phyloP scores from a whole-genome alignment of 2,329 filamentous ascomycete species.

The Alternaria hordeiaustralica region DNA sequence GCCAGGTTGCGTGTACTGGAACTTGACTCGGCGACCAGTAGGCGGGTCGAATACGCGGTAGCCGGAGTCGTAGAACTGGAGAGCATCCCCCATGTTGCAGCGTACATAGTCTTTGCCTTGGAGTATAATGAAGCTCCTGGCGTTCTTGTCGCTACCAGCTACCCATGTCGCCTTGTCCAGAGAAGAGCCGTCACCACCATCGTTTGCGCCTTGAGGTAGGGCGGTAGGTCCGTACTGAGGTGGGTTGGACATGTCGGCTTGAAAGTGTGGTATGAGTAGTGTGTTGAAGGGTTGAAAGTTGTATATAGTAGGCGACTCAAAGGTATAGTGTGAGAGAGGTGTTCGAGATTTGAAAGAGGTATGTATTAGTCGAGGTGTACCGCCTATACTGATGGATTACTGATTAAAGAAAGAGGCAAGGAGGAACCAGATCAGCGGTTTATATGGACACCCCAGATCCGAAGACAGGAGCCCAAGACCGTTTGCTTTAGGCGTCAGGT shows the following conservation, averaged over 20 bases:
- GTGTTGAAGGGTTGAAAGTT: neutral
- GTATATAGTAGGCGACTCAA: neutral
- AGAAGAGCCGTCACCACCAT: neutral
- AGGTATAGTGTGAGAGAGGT: neutral
- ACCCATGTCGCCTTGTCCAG: neutral
- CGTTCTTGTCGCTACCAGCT: neutral
- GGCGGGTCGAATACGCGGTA: neutral
- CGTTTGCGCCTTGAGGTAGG: neutral
- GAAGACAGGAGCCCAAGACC: neutral
- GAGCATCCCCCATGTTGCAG: neutral
- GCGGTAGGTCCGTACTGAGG: neutral
- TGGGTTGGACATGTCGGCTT: neutral
- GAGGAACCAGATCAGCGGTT: neutral
- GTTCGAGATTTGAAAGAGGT: neutral
- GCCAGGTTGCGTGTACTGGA: neutral
- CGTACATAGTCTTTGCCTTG: neutral
- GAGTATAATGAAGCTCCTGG: neutral
- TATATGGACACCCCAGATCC: neutral
- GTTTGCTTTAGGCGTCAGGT: neutral
- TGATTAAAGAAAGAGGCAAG: neutral
- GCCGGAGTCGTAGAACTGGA: neutral
- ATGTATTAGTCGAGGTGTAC: neutral
- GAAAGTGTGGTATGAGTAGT: neutral
- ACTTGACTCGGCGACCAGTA: neutral
- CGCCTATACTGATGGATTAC: neutral